Conservation (phyloP, 805 yeast species). For the Kodamaea neixiangensis region DNA sequence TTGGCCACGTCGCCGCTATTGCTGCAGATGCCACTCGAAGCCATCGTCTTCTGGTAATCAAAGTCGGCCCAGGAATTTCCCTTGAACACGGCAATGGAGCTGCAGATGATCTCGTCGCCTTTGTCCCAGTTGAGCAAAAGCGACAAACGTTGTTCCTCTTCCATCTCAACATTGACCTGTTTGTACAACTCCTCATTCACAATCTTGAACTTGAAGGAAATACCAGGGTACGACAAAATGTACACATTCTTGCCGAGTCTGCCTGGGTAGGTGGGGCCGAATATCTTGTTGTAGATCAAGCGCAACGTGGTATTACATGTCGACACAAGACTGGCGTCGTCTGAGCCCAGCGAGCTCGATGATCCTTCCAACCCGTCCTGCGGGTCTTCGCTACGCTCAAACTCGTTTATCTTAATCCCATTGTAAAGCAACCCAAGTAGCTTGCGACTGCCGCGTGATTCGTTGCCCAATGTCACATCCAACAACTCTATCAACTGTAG, state of each 20-base stretch:
- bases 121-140: conserved; percentile 34
- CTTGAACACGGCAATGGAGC: conserved; percentile 40
- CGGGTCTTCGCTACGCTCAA: conserved; percentile 14
- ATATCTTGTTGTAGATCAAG: conserved; percentile 52
- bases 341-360: conserved; percentile 10
- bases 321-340: conserved; percentile 6
- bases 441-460: conserved; percentile 1
- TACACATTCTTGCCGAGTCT: conserved; percentile 33
- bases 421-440: conserved; percentile 31
- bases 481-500: conserved; percentile 15
- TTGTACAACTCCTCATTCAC: conserved; percentile 19
- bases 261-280: conserved; percentile 69
- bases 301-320: conserved; percentile 30
- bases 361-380: conserved; percentile 9
- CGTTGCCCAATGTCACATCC: conserved; percentile 9
- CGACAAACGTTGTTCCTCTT: conserved; percentile 28
- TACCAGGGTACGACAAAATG: conserved; percentile 56
- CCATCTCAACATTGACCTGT: conserved; percentile 13
- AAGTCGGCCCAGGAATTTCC: conserved; percentile 35
- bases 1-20: neutral
- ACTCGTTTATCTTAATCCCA: conserved; percentile 32
- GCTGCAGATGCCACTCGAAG: neutral
- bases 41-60: conserved; percentile 4
- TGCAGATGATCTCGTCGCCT: conserved; percentile 36
- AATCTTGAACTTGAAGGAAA: conserved; percentile 49